These are phyloP conservation scores for Linum lewisii DNA, from an alignment of 345 rosid genomes.

Conservation along the genomic window DNA sequence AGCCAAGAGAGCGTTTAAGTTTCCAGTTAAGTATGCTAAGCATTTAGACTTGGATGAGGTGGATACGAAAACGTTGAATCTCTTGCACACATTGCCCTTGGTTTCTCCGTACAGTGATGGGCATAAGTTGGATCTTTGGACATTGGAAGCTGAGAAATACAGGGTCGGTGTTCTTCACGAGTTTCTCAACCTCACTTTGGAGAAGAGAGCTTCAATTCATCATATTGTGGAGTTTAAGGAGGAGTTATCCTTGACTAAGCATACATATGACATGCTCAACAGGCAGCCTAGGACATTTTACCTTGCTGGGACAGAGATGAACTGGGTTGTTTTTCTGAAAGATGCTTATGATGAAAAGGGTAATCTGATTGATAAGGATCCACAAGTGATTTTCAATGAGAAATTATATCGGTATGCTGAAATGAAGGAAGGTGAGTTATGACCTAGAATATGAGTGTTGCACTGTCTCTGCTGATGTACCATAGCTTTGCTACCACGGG, in stretches of 20 bases:
- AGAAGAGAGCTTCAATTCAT: conserved; percentile 82
- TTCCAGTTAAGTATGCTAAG: conserved; percentile 34
- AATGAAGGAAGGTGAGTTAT: conserved; percentile 34
- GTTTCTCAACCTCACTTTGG: conserved; percentile 82
- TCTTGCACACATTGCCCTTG: conserved; percentile 57
- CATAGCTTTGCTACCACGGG: too few relatives aligned
- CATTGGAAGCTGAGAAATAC: conserved; percentile 81
- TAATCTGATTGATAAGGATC: conserved; percentile 54
- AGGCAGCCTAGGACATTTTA: conserved; percentile 65
- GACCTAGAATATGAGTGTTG: conserved; percentile 11
- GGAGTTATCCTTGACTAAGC: conserved; percentile 80
- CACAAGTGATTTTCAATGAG: conserved; percentile 64
- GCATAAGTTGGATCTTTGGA: conserved; percentile 52
- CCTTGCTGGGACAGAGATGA: conserved; percentile 95
- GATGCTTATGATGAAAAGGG: conserved; percentile 55
- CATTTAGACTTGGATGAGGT: conserved; percentile 18
- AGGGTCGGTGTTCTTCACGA: conserved; percentile 76
- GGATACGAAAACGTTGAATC: conserved; percentile 43
- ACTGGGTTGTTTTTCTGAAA: conserved; percentile 74
- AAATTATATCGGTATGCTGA: conserved; percentile 40
- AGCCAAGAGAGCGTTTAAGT: conserved; percentile 47
- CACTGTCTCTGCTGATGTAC: too few relatives aligned
- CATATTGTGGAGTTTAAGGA: conserved; percentile 88
- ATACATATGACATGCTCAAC: conserved; percentile 72
- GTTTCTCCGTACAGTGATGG: conserved; percentile 85